A percentile compares a stretch with the other conserved stretches of the same genome.
Evolutionary conservation across 2,329 filamentous ascomycete species (phyloP).

Genomic region (Ascochyta clinopodiicola): DNA sequence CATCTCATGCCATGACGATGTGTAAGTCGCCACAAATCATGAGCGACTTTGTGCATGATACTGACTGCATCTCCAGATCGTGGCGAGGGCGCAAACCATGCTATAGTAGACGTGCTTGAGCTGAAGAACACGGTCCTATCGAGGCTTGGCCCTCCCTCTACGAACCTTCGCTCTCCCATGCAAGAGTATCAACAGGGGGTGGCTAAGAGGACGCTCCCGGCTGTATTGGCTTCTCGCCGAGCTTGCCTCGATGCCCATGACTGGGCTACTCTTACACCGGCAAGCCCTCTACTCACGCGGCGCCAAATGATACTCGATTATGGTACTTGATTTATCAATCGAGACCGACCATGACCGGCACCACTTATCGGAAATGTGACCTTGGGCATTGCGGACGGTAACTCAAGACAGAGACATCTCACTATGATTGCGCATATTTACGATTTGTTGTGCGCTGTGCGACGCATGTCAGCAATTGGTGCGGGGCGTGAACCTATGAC

Average conservation of each 20-base stretch:
- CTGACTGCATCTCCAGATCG: neutral
- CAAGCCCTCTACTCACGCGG: slow-evolving; percentile 3
- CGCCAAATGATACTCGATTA: slow-evolving; percentile 10
- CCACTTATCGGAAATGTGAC: neutral
- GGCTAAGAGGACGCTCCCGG: slow-evolving; percentile 1
- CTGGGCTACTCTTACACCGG: slow-evolving; percentile 6
- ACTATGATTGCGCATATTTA: neutral
- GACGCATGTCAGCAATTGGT: slow-evolving; percentile 14
- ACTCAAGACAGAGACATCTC: neutral
- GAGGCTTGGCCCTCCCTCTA: neutral
- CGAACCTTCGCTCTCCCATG: neutral
- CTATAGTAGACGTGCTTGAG: slow-evolving; percentile 9
- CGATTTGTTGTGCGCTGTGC: neutral
- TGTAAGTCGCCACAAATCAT: neutral
- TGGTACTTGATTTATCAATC: neutral
- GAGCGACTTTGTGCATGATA: neutral
- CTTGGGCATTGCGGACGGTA: neutral
- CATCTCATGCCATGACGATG: slow-evolving; percentile 19
- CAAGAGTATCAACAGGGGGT: slow-evolving; percentile 4
- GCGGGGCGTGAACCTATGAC: slow-evolving; percentile 1
- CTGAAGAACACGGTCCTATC: slow-evolving; percentile 3
- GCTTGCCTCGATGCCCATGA: slow-evolving; percentile 18
- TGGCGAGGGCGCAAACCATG: slow-evolving; percentile 14
- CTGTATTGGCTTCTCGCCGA: slow-evolving; percentile 12
- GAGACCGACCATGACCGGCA: neutral